Base-by-base conservation (phyloP, 2,329 filamentous ascomycete species). In the Diplodia mutila region DNA sequence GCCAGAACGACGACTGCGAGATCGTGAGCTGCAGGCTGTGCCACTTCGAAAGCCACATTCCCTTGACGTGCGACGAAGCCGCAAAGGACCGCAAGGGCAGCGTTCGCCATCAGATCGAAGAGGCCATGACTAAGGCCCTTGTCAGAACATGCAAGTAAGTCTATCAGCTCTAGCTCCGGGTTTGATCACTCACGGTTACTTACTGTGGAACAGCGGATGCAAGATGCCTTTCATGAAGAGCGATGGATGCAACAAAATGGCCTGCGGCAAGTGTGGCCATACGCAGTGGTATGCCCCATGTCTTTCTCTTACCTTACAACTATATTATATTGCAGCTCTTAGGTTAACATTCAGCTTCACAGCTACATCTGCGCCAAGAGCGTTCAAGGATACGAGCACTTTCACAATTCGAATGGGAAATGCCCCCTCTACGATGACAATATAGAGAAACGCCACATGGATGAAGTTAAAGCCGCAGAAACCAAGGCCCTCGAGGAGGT, bases 211-310 rank as follows among this genome's bases (percentile, higher is more conserved):
- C 76, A 82, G 68, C 69, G 83, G 82, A 70, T 90, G 91, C 78
- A 81, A 84, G n/a, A 86, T 87, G n/a, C 87, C 89, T 0, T 95
- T 94, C 72, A 85, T 96, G 76, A 97, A 96, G 75, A 86, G 89
- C 42, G 76, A 81, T 37, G 93, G 93, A 2, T 97, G 93, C 80
- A 96, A 96, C 80, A 94, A 94, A 79, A 92, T 97, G 86, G 84
- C 77, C 0, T 97, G 93, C 76, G 82, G 86, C 0, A 84, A 85
- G n/a, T 89, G 86, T 72, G 69, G 72, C 3, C 83, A 83, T 52
- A 68, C 80, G 8, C 86, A 88, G 77, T 89, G 86, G 77, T 86
- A 83, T 69, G 73, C 79, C 9, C n/a, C 34, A 27, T 11, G 25
- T 29, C n/a, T 25, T 18, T 55, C 18, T 25, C n/a, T n/a, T n/a